Evolutionary conservation across 2,329 filamentous ascomycete species (phyloP).

Genomic region (Helotiales sp.): DNA sequence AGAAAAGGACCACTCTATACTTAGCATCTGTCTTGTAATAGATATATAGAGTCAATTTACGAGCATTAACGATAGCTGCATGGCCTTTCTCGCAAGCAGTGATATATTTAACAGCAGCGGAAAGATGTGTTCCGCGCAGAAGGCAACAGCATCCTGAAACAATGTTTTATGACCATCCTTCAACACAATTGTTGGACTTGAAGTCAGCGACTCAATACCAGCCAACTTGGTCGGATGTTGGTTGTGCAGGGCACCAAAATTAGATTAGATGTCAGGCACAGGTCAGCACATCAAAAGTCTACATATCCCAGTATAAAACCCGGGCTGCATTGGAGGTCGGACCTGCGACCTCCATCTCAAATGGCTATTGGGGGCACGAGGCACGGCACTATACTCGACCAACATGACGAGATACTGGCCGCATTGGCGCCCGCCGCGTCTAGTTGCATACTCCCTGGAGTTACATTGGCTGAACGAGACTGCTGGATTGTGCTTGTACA

Average conservation of each 20-base stretch:
- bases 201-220: too few species aligned
- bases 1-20: conserved; percentile 7
- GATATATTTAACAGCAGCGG: too few species aligned
- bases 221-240: too few species aligned
- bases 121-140: too few species aligned
- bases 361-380: not conserved
- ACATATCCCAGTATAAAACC: conserved; percentile 3
- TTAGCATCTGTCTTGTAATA: conserved; percentile 4
- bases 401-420: not conserved
- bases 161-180: too few species aligned
- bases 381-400: conserved; percentile 1
- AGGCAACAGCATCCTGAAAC: too few species aligned
- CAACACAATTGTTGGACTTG: too few species aligned
- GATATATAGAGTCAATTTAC: conserved; percentile 3
- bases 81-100: not conserved
- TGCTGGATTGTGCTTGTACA: conserved; percentile 2
- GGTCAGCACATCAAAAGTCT: conserved; percentile 1
- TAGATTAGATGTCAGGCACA: conserved; percentile 1
- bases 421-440: not conserved
- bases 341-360: conserved; percentile 3
- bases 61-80: conserved; percentile 5
- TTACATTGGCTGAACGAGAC: not conserved
- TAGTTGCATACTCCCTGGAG: conserved; percentile 1
- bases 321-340: conserved; percentile 4
- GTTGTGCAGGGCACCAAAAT: conserved; percentile 1